Conservation (phyloP, 148 eudicot species). For the Cornus florida region DNA sequence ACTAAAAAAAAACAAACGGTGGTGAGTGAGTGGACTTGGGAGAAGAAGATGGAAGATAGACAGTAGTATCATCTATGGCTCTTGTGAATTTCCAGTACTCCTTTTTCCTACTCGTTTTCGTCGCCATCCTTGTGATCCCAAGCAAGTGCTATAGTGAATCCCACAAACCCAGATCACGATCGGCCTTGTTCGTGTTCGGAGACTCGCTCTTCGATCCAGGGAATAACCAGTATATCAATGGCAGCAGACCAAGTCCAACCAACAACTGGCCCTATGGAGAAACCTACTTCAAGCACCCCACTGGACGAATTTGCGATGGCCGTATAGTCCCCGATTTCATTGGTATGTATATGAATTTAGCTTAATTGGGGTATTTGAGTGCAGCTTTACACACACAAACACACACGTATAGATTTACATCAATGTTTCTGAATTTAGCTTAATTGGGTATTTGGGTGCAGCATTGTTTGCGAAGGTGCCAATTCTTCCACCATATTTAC, state of each 20-base stretch:
- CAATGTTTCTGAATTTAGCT: background rate
- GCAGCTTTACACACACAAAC: no score
- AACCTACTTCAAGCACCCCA: constrained; percentile 39
- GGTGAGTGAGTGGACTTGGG: no score
- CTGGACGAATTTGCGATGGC: constrained; percentile 48
- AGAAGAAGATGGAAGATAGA: no score
- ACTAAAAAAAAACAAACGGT: no score
- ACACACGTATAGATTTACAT: no score
- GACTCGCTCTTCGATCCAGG: constrained; percentile 55
- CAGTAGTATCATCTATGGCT: background rate
- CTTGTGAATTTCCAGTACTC: background rate
- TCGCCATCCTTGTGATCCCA: background rate
- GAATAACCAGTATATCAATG: constrained; percentile 34
- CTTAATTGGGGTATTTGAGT: no score
- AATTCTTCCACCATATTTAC: constrained; percentile 34
- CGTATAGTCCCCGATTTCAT: constrained; percentile 55
- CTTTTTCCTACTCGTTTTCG: background rate
- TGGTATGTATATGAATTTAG: constrained; percentile 18
- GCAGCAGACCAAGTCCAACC: constrained; percentile 26
- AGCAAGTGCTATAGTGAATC: background rate
- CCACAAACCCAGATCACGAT: background rate
- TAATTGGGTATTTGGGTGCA: constrained; percentile 8
- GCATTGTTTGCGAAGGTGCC: constrained; percentile 44
- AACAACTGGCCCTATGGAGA: constrained; percentile 47
- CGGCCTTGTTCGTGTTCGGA: constrained; percentile 48